phyloP scores from a whole-genome alignment of 1,139 yeast species.

The Arxiozyma bovina region DNA sequence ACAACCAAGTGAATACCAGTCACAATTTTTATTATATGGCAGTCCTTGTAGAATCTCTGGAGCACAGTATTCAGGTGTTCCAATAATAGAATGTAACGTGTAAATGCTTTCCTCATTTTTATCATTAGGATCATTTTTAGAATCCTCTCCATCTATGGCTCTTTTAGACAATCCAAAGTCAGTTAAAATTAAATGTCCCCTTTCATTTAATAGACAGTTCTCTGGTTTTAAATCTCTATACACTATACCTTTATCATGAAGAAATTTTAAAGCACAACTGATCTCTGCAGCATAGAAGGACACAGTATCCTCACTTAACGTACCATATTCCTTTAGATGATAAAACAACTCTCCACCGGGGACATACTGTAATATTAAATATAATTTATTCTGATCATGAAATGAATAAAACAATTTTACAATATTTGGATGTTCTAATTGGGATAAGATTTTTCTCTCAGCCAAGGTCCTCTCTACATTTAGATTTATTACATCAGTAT shows the following conservation, averaged over 20 bases:
- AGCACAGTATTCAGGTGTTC: slow-evolving; percentile 95
- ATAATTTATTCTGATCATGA: slow-evolving; percentile 75
- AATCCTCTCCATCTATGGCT: slow-evolving; percentile 17
- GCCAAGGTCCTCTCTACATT: slow-evolving; percentile 55
- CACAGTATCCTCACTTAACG: slow-evolving; percentile 50
- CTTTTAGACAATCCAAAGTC: slow-evolving; percentile 90
- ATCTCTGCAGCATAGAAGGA: slow-evolving; percentile 22
- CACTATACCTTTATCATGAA: slow-evolving; percentile 76
- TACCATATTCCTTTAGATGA: slow-evolving; percentile 51
- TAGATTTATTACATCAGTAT: slow-evolving; percentile 23
- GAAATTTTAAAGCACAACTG: slow-evolving; percentile 68
- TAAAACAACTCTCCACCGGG: slow-evolving; percentile 92
- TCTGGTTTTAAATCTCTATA: slow-evolving; percentile 92
- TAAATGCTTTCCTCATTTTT: slow-evolving; percentile 24
- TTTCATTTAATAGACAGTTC: slow-evolving; percentile 71
- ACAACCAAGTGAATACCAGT: slow-evolving; percentile 97
- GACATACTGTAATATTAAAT: slow-evolving; percentile 72
- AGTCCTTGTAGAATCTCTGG: slow-evolving; percentile 85
- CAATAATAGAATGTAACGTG: slow-evolving; percentile 64
- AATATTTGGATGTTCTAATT: slow-evolving; percentile 74
- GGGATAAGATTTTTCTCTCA: slow-evolving; percentile 61
- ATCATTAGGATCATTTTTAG: slow-evolving; percentile 10
- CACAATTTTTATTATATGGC: slow-evolving; percentile 80
- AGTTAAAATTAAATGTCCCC: slow-evolving; percentile 76
- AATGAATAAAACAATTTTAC: slow-evolving; percentile 84